Conservation (phyloP, 345 rosid species). For the Pistacia atlantica region DNA sequence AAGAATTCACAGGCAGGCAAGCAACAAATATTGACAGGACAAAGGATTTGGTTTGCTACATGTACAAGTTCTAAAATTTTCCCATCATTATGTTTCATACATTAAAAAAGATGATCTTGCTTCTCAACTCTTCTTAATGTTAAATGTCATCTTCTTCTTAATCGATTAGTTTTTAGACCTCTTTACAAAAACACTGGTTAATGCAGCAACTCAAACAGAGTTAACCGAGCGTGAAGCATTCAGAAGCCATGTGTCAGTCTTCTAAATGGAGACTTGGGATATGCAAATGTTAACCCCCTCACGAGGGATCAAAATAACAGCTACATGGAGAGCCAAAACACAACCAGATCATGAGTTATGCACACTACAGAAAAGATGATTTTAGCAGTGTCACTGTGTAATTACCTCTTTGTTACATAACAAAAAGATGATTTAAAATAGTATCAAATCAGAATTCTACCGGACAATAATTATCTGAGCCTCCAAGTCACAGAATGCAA, state of each 20-base stretch:
- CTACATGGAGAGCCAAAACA: background rate
- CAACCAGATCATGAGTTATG: background rate
- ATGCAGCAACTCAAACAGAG: background rate
- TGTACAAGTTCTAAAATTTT: background rate
- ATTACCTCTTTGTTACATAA: background rate
- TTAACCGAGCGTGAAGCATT: background rate
- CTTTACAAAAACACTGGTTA: background rate
- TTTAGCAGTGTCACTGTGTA: background rate
- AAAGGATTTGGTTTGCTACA: background rate
- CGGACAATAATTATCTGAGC: background rate
- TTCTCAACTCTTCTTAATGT: background rate
- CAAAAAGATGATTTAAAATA: background rate
- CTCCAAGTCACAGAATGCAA: background rate
- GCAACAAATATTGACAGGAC: background rate
- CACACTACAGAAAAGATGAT: background rate
- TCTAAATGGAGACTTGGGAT: background rate
- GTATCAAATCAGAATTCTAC: background rate
- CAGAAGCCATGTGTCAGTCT: background rate
- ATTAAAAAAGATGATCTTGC: slow-evolving; percentile 6
- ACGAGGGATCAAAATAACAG: background rate
- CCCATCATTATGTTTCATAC: slow-evolving; percentile 4
- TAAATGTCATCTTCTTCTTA: background rate
- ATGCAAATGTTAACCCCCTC: background rate
- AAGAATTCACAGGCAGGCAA: background rate
- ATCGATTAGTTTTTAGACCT: too few relatives aligned